phyloP scores from a whole-genome alignment of 257 asterid genomes.

The Capsicum chinense region DNA sequence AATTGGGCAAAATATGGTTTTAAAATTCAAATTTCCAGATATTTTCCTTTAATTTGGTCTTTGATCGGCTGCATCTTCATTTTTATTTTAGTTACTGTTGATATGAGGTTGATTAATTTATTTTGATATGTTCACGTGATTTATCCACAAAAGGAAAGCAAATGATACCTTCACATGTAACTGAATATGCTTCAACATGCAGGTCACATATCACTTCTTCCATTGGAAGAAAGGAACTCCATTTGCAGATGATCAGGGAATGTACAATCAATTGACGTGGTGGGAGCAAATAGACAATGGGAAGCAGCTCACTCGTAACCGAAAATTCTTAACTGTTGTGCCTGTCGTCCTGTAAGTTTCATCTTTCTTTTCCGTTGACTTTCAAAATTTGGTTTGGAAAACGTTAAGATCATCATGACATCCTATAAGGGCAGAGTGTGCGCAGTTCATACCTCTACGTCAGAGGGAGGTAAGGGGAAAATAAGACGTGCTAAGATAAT shows the following conservation, averaged over 20 bases:
- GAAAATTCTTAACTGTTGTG: slow-evolving; percentile 87
- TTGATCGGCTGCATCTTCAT: background rate
- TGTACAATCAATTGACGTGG: slow-evolving; percentile 86
- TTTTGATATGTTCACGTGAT: slow-evolving; percentile 6
- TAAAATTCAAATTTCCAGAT: background rate
- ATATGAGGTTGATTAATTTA: slow-evolving; percentile 6
- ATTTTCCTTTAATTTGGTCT: background rate
- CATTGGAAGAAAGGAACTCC: slow-evolving; percentile 98
- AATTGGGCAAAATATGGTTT: background rate
- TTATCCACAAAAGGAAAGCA: slow-evolving; percentile 13
- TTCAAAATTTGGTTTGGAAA: background rate
- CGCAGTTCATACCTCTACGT: no score
- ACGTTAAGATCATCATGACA: background rate
- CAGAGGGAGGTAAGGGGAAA: background rate
- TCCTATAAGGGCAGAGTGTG: no score
- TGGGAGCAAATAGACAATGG: slow-evolving; percentile 96
- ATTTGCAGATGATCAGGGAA: slow-evolving; percentile 93
- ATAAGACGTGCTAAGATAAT: background rate
- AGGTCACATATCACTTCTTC: slow-evolving; percentile 88
- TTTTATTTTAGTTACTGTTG: background rate
- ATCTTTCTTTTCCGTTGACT: slow-evolving; percentile 13
- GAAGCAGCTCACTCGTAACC: slow-evolving; percentile 89
- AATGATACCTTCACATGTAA: slow-evolving; percentile 31
- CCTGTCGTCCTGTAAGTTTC: slow-evolving; percentile 88
- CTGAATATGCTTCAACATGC: slow-evolving; percentile 29